Evolutionary conservation across 164 flowering plant species (phyloP).

Genomic region (Berberis thunbergii): DNA sequence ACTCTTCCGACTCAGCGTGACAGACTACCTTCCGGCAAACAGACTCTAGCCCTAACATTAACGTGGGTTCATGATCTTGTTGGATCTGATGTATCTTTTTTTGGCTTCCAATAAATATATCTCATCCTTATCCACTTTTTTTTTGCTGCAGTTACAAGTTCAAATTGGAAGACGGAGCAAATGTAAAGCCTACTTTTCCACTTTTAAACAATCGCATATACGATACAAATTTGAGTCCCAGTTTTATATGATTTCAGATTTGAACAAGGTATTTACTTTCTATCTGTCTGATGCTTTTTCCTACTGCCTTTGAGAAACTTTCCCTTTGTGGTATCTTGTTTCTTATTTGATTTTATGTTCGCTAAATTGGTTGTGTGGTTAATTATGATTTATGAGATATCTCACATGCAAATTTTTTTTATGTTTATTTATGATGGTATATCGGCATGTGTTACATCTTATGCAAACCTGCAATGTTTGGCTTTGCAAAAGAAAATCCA

Average conservation of each 20-base stretch:
- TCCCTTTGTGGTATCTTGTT: too few species aligned
- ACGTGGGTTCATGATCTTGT: slow-evolving; percentile 36
- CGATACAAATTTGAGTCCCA: slow-evolving; percentile 94
- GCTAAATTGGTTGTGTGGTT: too few species aligned
- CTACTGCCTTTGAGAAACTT: neutral
- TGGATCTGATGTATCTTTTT: neutral
- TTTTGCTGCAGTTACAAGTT: slow-evolving; percentile 76
- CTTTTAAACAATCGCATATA: slow-evolving; percentile 83
- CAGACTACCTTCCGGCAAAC: slow-evolving; percentile 83
- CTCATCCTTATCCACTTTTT: neutral
- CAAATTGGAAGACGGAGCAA: slow-evolving; percentile 84
- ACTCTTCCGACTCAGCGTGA: slow-evolving; percentile 70
- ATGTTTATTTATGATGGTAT: too few species aligned
- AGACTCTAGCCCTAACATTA: slow-evolving; percentile 65
- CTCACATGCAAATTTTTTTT: too few species aligned
- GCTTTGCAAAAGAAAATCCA: too few species aligned
- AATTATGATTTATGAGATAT: too few species aligned
- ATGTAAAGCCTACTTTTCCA: slow-evolving; percentile 80
- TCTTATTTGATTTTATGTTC: too few species aligned
- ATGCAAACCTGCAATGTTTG: too few species aligned
- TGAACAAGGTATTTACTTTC: slow-evolving; percentile 56
- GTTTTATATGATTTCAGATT: slow-evolving; percentile 88
- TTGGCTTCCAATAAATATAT: slow-evolving; percentile 1
- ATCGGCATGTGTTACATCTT: too few species aligned
- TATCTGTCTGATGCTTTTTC: neutral